Percentiles rank a stretch among this genome's conserved stretches.
Evolutionary conservation across 2,329 filamentous ascomycete species (phyloP).

Genomic region (Cryphonectria parasitica): DNA sequence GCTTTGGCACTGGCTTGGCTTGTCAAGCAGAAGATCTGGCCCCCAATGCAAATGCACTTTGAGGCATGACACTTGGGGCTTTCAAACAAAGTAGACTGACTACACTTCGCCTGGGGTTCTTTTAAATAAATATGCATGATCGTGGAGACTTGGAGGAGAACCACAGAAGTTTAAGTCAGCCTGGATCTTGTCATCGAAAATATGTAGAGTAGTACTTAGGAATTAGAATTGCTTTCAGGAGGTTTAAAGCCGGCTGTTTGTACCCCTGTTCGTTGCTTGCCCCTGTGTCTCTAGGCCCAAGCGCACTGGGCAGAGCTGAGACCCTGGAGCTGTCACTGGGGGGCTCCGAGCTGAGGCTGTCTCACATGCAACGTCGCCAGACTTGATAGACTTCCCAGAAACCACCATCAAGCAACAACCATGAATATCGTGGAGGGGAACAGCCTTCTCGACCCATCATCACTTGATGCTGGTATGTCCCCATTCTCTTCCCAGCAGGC

Average conservation of each 20-base stretch:
- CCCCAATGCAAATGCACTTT: background rate
- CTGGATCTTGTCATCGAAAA: background rate
- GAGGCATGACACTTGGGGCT: background rate
- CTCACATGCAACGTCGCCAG: constrained; percentile 28
- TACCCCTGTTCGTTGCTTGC: constrained; percentile 2
- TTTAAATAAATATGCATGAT: background rate
- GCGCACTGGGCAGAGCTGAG: background rate
- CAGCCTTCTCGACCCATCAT: constrained; percentile 27
- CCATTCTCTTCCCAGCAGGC: background rate
- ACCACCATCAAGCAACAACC: constrained; percentile 15
- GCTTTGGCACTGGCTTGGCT: background rate
- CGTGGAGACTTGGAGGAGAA: too few species aligned
- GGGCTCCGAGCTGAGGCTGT: background rate
- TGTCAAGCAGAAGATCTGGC: background rate
- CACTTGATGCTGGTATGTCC: constrained; percentile 33
- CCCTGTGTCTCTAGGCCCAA: constrained; percentile 1
- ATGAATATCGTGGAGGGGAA: constrained; percentile 29
- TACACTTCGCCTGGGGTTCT: background rate
- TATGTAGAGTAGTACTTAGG: background rate
- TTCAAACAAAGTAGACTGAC: background rate
- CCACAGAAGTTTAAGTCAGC: background rate
- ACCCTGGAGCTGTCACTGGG: constrained; percentile 3
- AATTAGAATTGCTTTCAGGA: background rate
- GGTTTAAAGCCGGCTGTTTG: background rate
- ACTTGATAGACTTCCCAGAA: constrained; percentile 3